Percentiles rank a stretch among this genome's conserved stretches.
Evolutionary conservation across 495 filamentous ascomycete species (phyloP).

Genomic region (Daldinia vernicosa): DNA sequence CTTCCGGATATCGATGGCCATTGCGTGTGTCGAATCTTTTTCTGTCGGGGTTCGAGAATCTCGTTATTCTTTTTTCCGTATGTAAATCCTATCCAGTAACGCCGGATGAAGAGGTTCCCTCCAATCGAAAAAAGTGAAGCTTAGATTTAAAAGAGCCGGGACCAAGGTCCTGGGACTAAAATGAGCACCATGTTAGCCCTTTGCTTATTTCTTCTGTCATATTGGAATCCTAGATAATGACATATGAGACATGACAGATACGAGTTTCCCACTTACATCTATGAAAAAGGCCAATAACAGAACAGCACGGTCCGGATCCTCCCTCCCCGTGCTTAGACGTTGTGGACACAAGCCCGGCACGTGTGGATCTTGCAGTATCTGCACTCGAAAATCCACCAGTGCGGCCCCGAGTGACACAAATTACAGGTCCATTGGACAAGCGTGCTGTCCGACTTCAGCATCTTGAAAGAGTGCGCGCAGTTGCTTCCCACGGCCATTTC

Average conservation of each 20-base stretch:
- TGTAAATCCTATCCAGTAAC: conserved; percentile 32
- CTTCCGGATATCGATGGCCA: conserved; percentile 35
- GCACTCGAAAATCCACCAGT: conserved; percentile 87
- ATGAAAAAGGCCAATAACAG: conserved; percentile 17
- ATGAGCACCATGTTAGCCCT: conserved; percentile 20
- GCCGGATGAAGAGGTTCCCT: conserved; percentile 30
- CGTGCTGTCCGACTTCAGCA: conserved; percentile 80
- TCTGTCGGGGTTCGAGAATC: conserved; percentile 27
- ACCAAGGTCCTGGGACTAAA: conserved; percentile 23
- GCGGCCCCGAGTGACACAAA: conserved; percentile 78
- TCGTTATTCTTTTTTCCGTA: conserved; percentile 26
- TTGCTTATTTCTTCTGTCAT: conserved; percentile 28
- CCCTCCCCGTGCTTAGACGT: conserved; percentile 52
- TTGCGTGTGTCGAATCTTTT: conserved; percentile 39
- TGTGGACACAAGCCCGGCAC: conserved; percentile 71
- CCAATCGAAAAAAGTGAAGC: conserved; percentile 27
- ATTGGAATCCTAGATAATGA: conserved; percentile 27
- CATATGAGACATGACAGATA: conserved; percentile 40
- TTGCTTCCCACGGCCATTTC: conserved; percentile 69
- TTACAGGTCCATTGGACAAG: conserved; percentile 81
- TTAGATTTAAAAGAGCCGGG: conserved; percentile 20
- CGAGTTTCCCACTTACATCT: conserved; percentile 25
- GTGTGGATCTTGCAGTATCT: conserved; percentile 79
- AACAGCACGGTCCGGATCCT: conserved; percentile 20
- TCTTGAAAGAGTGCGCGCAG: conserved; percentile 75